A percentile compares a stretch with the other conserved stretches of the same genome.
These are phyloP conservation scores for Isoetes engelmannii DNA, from an alignment of 83 land plant species.

Conservation along the genomic window DNA sequence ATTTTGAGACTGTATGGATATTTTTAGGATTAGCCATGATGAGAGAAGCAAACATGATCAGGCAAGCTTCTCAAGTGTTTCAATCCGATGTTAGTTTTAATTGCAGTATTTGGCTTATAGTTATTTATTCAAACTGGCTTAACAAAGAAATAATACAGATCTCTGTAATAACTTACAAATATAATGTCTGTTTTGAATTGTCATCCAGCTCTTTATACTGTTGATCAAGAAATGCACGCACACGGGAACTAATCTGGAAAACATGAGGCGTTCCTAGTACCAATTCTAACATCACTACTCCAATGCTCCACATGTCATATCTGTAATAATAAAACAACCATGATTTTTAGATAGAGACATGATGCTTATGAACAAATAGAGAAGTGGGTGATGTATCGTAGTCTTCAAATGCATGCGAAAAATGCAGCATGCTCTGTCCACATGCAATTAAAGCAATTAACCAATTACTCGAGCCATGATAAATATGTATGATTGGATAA, in stretches of 20 bases:
- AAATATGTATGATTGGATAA: background rate
- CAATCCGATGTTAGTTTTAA: background rate
- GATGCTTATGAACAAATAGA: too few relatives aligned
- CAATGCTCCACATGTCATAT: conserved; percentile 97
- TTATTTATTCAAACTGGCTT: background rate
- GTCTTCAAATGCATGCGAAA: background rate
- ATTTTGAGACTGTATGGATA: too few relatives aligned
- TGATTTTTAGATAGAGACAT: background rate
- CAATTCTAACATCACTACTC: conserved; percentile 87
- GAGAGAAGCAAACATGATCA: too few relatives aligned
- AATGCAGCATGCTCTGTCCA: background rate
- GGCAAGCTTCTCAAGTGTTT: too few relatives aligned
- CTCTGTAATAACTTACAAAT: conserved; percentile 46
- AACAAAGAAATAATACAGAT: background rate
- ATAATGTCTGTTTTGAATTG: conserved; percentile 58
- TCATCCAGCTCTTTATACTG: conserved; percentile 80
- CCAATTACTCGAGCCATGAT: background rate
- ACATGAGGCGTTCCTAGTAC: conserved; percentile 89
- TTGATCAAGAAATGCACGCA: conserved; percentile 62
- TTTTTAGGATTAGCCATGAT: too few relatives aligned
- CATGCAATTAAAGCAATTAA: background rate
- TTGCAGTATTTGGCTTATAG: background rate
- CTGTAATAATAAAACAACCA: conserved; percentile 21
- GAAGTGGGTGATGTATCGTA: too few relatives aligned
- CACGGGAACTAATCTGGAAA: conserved; percentile 62